These are phyloP conservation scores for Zoysia matrella DNA, from an alignment of 202 grass and related monocot genomes.

Conservation along the genomic window DNA sequence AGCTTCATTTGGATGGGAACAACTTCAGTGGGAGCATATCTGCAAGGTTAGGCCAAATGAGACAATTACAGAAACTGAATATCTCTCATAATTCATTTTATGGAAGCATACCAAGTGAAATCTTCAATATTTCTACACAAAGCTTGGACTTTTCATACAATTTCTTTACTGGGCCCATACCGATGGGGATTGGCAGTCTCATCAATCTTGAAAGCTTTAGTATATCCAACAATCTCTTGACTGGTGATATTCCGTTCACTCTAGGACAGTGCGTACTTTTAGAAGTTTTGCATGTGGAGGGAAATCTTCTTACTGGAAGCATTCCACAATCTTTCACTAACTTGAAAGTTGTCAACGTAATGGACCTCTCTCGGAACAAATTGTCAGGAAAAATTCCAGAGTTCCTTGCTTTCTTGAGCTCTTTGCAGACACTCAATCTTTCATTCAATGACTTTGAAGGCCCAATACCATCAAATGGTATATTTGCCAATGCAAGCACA, in stretches of 20 bases:
- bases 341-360: conserved; percentile 41
- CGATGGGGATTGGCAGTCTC: conserved; percentile 41
- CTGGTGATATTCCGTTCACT: conserved; percentile 37
- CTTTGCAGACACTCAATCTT: conserved; percentile 44
- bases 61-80: conserved; percentile 29
- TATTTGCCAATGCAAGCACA: conserved; percentile 34
- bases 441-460: conserved; percentile 63
- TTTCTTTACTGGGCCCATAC: conserved; percentile 38
- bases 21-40: conserved; percentile 44
- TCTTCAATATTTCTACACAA: conserved; percentile 38
- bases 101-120: conserved; percentile 46
- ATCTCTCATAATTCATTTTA: conserved; percentile 42
- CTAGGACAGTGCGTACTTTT: conserved; percentile 50
- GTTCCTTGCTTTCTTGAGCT: conserved; percentile 22
- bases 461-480: conserved; percentile 33
- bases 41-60: conserved; percentile 9
- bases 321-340: conserved; percentile 48
- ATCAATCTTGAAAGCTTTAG: conserved; percentile 31
- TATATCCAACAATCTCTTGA: conserved; percentile 43
- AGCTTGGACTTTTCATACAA: conserved; percentile 56
- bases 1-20: conserved; percentile 41
- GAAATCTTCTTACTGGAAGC: conserved; percentile 38
- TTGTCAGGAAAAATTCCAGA: conserved; percentile 47
- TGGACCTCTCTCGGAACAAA: conserved; percentile 50
- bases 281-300: conserved; percentile 44